phyloP scores from a whole-genome alignment of 208 protist genomes.

The Histomonas meleagridis region DNA sequence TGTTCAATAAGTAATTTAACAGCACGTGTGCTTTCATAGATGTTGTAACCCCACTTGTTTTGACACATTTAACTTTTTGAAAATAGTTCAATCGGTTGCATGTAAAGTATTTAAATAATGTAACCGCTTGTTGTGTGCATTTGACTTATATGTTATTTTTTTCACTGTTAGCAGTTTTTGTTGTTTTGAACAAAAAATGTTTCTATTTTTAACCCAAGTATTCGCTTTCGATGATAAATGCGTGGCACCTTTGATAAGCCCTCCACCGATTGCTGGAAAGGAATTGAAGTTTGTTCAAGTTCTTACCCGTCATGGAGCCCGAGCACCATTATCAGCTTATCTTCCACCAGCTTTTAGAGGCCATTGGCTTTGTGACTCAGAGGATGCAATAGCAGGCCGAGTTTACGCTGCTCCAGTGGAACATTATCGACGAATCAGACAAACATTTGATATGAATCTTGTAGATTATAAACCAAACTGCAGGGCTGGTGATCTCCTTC shows the following conservation, averaged over 20 bases:
- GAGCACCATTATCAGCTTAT: not conserved
- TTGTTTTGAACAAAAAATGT: too few species aligned
- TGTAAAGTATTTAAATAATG: too few species aligned
- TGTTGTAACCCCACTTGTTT: too few species aligned
- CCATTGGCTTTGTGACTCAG: constrained; percentile 7
- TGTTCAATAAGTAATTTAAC: too few species aligned
- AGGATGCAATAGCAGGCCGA: not conserved
- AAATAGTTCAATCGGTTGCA: too few species aligned
- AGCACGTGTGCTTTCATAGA: too few species aligned
- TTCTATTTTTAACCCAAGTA: too few species aligned
- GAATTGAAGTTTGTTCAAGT: not conserved
- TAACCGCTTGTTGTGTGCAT: too few species aligned
- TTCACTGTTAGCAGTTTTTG: too few species aligned
- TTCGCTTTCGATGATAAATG: constrained; percentile 17
- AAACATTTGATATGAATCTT: not conserved
- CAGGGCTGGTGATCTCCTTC: not conserved
- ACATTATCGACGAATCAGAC: not conserved
- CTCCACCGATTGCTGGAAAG: not conserved
- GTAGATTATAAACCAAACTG: constrained; percentile 18
- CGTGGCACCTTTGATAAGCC: not conserved
- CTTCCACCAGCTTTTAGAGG: not conserved
- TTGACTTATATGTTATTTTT: too few species aligned
- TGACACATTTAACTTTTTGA: too few species aligned
- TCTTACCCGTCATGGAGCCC: not conserved
- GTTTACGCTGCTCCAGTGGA: not conserved